Conservation (phyloP, 2,329 filamentous ascomycete species). For the Pseudogymnoascus sp. region DNA sequence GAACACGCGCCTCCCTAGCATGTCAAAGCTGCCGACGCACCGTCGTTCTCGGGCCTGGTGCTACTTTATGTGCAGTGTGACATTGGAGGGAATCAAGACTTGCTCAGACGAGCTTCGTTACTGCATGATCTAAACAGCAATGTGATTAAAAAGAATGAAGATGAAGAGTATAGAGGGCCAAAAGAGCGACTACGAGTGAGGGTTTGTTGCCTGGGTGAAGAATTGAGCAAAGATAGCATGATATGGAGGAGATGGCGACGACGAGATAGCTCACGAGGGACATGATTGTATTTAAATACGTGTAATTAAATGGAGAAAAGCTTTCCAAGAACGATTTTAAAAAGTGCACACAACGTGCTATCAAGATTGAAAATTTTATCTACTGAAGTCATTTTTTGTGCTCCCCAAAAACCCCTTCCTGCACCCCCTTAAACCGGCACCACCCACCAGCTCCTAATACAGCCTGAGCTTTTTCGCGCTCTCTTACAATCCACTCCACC, state of each 20-base stretch:
- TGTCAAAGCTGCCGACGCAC: background rate
- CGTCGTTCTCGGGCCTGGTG: constrained; percentile 8
- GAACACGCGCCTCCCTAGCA: background rate
- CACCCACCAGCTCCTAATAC: background rate
- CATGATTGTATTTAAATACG: too few species aligned
- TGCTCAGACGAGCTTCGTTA: background rate
- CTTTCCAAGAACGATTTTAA: background rate
- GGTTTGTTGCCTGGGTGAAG: too few species aligned
- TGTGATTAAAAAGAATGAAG: background rate
- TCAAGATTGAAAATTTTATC: background rate
- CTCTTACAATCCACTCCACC: background rate
- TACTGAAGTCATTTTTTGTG: constrained; percentile 7
- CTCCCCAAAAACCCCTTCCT: background rate
- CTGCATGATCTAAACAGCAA: background rate
- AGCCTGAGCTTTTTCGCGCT: background rate
- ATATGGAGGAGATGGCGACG: too few species aligned
- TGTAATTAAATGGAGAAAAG: background rate
- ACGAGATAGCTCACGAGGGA: too few species aligned
- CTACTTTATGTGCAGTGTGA: constrained; percentile 3
- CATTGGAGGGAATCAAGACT: constrained; percentile 7
- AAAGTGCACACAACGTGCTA: background rate
- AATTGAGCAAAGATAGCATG: too few species aligned
- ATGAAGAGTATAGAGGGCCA: background rate
- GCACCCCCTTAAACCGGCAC: background rate
- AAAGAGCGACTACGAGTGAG: background rate